phyloP scores from a whole-genome alignment of 176 grass and related monocot genomes.

The maize (Zea mays) region Zm-B73-REFERENCE-NAM-5.0 NC_050100.1:107950001-107950500 shows the following conservation, averaged over 20 bases:
- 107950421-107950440: constrained; percentile 36
- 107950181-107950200: constrained; percentile 22
- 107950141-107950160: not conserved
- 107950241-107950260: constrained; percentile 41
- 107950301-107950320: constrained; percentile 85
- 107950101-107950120: not conserved
- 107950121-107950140: not conserved
- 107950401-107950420: constrained; percentile 8
- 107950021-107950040: constrained; percentile 27
- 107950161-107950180: constrained; percentile 28
- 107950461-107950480: not conserved
- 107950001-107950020: constrained; percentile 59
- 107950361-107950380: constrained; percentile 73
- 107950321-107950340: constrained; percentile 93
- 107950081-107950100: constrained; percentile 14
- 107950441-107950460: not conserved
- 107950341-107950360: constrained; percentile 97
- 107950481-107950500: not conserved
- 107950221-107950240: constrained; percentile 53
- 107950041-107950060: constrained; percentile 24
- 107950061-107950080: not conserved
- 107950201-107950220: constrained; percentile 51
- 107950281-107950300: constrained; percentile 61
- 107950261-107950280: constrained; percentile 55
- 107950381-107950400: constrained; percentile 38